Evolutionary conservation across 768 basidiomycete genomes (phyloP).

Genomic region (Guyanaporus albipodus): DNA sequence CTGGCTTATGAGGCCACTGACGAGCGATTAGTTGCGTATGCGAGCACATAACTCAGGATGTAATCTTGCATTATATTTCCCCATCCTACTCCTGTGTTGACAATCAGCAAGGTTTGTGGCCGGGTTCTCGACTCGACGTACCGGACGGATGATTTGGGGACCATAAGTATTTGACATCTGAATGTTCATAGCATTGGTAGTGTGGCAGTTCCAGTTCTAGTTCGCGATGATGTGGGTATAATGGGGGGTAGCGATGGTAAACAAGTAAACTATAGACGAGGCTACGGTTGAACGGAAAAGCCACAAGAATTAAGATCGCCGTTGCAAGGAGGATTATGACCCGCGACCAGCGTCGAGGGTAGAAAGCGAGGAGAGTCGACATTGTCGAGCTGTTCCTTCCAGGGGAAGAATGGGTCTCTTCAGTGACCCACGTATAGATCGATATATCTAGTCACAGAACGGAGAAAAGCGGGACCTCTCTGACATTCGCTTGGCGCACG

Average conservation of each 20-base stretch:
- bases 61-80: constrained; percentile 39
- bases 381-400: no score
- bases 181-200: constrained; percentile 33
- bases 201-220: constrained; percentile 40
- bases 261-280: constrained; percentile 12
- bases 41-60: constrained; percentile 32
- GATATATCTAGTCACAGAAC: no score
- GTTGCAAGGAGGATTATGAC: constrained; percentile 4
- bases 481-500: no score
- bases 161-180: constrained; percentile 39
- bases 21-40: constrained; percentile 33
- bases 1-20: constrained; percentile 14
- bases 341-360: constrained; percentile 4
- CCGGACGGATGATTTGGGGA: constrained; percentile 40
- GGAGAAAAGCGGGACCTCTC: neutral
- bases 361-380: neutral
- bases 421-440: no score
- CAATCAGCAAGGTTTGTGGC: neutral
- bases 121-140: neutral
- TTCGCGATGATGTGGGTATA: constrained; percentile 36
- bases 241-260: constrained; percentile 33
- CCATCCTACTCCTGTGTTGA: constrained; percentile 31
- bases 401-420: no score
- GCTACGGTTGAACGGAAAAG: constrained; percentile 23
- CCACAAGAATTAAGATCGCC: constrained; percentile 9